Conservation (phyloP, 352 stramenopile genomes). For the Pythium guiyangense region DNA sequence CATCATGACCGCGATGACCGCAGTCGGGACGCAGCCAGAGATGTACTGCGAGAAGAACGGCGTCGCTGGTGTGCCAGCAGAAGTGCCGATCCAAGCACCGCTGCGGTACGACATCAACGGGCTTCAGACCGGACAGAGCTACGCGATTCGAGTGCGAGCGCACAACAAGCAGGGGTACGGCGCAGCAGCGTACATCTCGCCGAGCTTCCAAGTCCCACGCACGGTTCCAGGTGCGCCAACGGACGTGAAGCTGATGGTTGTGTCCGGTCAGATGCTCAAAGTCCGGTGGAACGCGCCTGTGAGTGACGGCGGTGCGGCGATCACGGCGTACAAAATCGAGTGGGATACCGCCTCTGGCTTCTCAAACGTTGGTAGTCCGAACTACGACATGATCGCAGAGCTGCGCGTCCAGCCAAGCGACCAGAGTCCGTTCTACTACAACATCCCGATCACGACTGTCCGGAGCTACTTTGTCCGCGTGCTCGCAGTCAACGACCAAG, state of each 20-base stretch:
- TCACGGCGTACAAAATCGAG: constrained; percentile 90
- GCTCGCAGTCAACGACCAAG: constrained; percentile 89
- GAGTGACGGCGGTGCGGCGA: constrained; percentile 57
- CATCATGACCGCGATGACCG: constrained; percentile 68
- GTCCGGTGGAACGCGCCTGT: constrained; percentile 59
- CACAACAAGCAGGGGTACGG: constrained; percentile 65
- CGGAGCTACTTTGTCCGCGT: constrained; percentile 89
- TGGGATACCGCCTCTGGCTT: constrained; percentile 87
- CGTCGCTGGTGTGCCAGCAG: constrained; percentile 20
- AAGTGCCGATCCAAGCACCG: constrained; percentile 26
- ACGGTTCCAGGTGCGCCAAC: constrained; percentile 32
- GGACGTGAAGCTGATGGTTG: constrained; percentile 36
- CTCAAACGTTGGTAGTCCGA: constrained; percentile 60
- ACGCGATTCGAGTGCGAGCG: constrained; percentile 56
- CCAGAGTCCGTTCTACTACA: constrained; percentile 84
- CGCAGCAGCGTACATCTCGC: constrained; percentile 34
- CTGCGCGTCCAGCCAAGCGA: constrained; percentile 35
- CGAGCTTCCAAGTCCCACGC: constrained; percentile 50
- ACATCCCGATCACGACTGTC: constrained; percentile 71
- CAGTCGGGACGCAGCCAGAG: constrained; percentile 60
- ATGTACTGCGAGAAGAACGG: constrained; percentile 73
- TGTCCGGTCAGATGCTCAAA: constrained; percentile 77
- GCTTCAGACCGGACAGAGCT: constrained; percentile 52
- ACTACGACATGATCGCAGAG: constrained; percentile 53
- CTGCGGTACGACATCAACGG: constrained; percentile 35